A percentile compares a stretch with the other conserved stretches of the same genome.
Evolutionary conservation across 805 yeast genomes (phyloP).

Genomic region (Naumovozyma baii): DNA sequence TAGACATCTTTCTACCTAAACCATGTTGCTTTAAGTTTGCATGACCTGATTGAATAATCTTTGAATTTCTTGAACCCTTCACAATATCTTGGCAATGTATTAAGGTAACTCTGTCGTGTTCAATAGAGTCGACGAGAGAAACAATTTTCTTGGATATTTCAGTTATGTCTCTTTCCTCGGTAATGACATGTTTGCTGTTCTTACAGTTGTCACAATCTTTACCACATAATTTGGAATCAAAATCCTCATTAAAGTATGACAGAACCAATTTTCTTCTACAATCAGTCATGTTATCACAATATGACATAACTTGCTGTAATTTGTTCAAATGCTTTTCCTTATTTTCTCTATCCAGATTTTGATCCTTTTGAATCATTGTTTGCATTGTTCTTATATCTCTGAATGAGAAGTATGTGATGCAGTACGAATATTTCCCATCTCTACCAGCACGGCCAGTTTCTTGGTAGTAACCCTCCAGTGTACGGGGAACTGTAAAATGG

Average conservation of each 20-base stretch:
- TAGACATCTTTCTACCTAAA: conserved; percentile 50
- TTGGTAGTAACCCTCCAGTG: conserved; percentile 93
- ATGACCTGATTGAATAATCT: conserved; percentile 55
- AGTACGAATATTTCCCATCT: conserved; percentile 77
- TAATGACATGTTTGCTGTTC: conserved; percentile 34
- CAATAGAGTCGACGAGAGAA: conserved; percentile 45
- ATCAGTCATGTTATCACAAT: conserved; percentile 85
- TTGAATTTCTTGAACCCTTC: conserved; percentile 61
- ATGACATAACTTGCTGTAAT: conserved; percentile 76
- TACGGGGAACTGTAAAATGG: conserved; percentile 81
- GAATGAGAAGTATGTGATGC: conserved; percentile 74
- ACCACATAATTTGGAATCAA: conserved; percentile 55
- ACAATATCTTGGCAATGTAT: conserved; percentile 76
- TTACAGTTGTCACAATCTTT: conserved; percentile 82
- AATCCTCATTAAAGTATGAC: conserved; percentile 81
- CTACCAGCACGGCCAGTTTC: conserved; percentile 99
- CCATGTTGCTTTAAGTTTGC: conserved; percentile 56
- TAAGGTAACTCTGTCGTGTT: conserved; percentile 57
- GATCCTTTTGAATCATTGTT: conserved; percentile 68
- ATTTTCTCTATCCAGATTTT: conserved; percentile 51
- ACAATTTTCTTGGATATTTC: conserved; percentile 50
- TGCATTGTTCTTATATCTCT: conserved; percentile 73
- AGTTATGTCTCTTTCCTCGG: conserved; percentile 61
- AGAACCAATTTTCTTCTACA: conserved; percentile 86
- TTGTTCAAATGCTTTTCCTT: conserved; percentile 73